These are phyloP conservation scores for Evernia prunastri DNA, from an alignment of 495 filamentous ascomycete species.

Conservation along the genomic window DNA sequence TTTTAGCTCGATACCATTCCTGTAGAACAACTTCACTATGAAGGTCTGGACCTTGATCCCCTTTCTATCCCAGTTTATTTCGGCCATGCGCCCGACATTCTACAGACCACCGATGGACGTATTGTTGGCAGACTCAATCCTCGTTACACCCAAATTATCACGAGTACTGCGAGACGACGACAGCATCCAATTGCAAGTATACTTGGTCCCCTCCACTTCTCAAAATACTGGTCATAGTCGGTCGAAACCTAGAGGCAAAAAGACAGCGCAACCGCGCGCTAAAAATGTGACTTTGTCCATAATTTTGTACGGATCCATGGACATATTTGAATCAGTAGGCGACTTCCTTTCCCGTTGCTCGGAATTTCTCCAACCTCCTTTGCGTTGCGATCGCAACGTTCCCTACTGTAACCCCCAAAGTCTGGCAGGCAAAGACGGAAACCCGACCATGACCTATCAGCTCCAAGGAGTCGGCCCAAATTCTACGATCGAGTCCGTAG, in stretches of 20 bases:
- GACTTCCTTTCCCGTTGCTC: constrained; percentile 31
- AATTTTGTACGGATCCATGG: constrained; percentile 30
- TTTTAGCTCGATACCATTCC: constrained; percentile 9
- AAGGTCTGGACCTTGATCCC: background rate
- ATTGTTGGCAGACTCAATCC: constrained; percentile 12
- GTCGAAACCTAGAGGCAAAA: background rate
- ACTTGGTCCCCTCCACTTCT: background rate
- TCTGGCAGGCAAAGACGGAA: constrained; percentile 29
- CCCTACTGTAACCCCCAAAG: constrained; percentile 41
- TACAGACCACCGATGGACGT: background rate
- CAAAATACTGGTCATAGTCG: background rate
- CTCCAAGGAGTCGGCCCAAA: background rate
- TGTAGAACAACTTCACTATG: background rate
- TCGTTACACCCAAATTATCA: constrained; percentile 8
- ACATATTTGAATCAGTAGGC: constrained; percentile 31
- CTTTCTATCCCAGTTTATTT: background rate
- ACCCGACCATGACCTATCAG: constrained; percentile 24
- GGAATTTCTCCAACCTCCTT: constrained; percentile 37
- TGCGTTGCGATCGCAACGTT: constrained; percentile 28
- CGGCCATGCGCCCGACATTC: background rate
- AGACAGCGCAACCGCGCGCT: no score
- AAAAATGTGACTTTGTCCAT: constrained; percentile 9
- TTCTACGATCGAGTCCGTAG: constrained; percentile 1
- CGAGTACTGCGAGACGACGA: constrained; percentile 6
- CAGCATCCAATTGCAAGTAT: constrained; percentile 8